Base-by-base conservation (phyloP, 352 stramenopile species). In the Phytophthora brassicae region DNA sequence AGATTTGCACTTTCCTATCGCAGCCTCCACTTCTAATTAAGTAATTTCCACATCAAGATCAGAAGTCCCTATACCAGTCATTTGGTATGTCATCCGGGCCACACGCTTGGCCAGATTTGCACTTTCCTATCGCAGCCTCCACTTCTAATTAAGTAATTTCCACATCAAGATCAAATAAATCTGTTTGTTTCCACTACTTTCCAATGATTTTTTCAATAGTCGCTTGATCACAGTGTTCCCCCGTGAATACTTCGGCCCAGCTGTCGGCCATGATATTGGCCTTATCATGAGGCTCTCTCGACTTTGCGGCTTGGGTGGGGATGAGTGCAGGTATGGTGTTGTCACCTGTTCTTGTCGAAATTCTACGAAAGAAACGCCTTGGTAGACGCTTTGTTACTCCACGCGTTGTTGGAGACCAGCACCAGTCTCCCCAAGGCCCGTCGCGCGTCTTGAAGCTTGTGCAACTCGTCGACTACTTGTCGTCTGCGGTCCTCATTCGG, bases 51-150 rank as follows among this genome's bases (percentile, higher is more conserved):
- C 54, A 53, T 6, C 1, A 20, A n/a, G n/a, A n/a, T n/a, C n/a
- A n/a, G 20, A 31, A 31, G 8, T 31, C 26, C 26, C 26, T 4
- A 31, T 61, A 61, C 22, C 31, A 62, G 17, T 55, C 19, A n/a
- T 46, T 48, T 0, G 16, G 9, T 4, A 61, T 14, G 1, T 38
- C 31, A 26, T 61, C 54, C 2, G 31, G 42, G 0, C 43, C 29
- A 9, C 54, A 53, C 1, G 54, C 54, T 14, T 54, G 53, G 1
- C 33, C 54, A 1, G 3, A 35, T 29, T 61, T 54, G 22, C 54
- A 17, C n/a, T 28, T 29, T 0, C 19, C 41, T 2, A 61, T 61
- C 14, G 29, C 42, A 3, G 7, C n/a, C 6, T 1, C 2, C 6
- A 61, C 22, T 23, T 61, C 43, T 2, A 38, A 19, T 17, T 52